phyloP scores from a whole-genome alignment of 306 rosid species.

The Boehmeria nivea region DNA sequence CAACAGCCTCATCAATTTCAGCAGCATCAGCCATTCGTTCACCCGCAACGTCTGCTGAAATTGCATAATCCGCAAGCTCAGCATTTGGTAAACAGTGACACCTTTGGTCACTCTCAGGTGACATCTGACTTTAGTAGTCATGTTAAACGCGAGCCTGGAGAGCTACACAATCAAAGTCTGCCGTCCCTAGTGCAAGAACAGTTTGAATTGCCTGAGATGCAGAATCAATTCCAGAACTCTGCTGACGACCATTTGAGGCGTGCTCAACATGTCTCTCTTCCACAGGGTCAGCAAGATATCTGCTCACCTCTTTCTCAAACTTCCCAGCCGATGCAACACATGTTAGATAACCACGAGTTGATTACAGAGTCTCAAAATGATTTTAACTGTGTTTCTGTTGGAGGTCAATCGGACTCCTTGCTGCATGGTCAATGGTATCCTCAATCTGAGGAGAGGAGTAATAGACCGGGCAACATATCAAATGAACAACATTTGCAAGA shows the following conservation, averaged over 20 bases:
- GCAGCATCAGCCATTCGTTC: conserved; percentile 55
- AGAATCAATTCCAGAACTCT: conserved; percentile 63
- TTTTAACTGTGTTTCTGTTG: conserved; percentile 56
- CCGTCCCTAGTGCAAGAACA: conserved; percentile 54
- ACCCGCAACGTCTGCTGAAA: conserved; percentile 53
- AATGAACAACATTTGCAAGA: conserved; percentile 43
- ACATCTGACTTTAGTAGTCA: conserved; percentile 49
- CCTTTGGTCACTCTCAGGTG: conserved; percentile 58
- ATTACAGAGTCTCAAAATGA: conserved; percentile 61
- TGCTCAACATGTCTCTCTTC: conserved; percentile 52
- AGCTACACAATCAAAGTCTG: conserved; percentile 53
- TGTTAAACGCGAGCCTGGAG: conserved; percentile 68
- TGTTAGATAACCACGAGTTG: conserved; percentile 44
- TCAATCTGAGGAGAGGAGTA: conserved; percentile 34
- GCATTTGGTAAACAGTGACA: conserved; percentile 48
- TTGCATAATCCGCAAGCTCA: conserved; percentile 60
- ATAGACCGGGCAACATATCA: conserved; percentile 22
- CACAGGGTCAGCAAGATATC: conserved; percentile 49
- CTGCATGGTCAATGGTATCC: conserved; percentile 47
- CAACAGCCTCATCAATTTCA: conserved; percentile 72
- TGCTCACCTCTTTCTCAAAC: conserved; percentile 50
- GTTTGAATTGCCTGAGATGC: conserved; percentile 62
- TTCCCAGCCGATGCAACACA: conserved; percentile 57
- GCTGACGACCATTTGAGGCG: conserved; percentile 42
- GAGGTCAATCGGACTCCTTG: conserved; percentile 52